phyloP scores from a whole-genome alignment of 2,329 filamentous ascomycete species.

The Trichoderma atrobrunneum region DNA sequence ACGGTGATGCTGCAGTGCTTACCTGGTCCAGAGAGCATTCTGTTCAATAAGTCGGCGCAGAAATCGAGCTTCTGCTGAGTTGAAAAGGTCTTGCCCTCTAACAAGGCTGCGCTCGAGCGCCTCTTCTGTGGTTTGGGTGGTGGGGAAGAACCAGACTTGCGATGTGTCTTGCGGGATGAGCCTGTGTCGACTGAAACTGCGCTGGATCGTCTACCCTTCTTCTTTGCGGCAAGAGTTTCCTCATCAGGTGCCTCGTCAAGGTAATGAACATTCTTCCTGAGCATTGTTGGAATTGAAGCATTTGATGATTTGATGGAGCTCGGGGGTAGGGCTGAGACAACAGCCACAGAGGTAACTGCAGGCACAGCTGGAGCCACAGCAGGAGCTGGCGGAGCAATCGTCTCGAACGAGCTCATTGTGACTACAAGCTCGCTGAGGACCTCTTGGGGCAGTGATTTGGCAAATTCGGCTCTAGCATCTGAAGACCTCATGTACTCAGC shows the following conservation, averaged over 20 bases:
- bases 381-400: background rate
- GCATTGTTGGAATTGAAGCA: conserved; percentile 11
- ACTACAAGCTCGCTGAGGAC: conserved; percentile 62
- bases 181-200: conserved; percentile 13
- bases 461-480: conserved; percentile 55
- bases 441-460: conserved; percentile 59
- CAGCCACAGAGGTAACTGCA: background rate
- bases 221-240: conserved; percentile 36
- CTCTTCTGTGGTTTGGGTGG: conserved; percentile 38
- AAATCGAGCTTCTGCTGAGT: conserved; percentile 52
- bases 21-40: conserved; percentile 63
- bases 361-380: background rate
- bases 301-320: background rate
- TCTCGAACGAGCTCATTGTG: conserved; percentile 56
- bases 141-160: conserved; percentile 30
- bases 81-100: conserved; percentile 35
- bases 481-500: conserved; percentile 62
- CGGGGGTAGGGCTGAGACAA: background rate
- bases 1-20: conserved; percentile 20
- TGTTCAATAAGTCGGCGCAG: conserved; percentile 54
- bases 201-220: conserved; percentile 44
- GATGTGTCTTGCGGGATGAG: conserved; percentile 16
- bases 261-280: conserved; percentile 49
- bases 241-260: conserved; percentile 45
- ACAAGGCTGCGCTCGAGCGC: conserved; percentile 32